Evolutionary conservation across 2,329 filamentous ascomycete species (phyloP), one percentile per base, ranked within the genome.

Genomic region (Aspergillus arachidicola): DNA sequence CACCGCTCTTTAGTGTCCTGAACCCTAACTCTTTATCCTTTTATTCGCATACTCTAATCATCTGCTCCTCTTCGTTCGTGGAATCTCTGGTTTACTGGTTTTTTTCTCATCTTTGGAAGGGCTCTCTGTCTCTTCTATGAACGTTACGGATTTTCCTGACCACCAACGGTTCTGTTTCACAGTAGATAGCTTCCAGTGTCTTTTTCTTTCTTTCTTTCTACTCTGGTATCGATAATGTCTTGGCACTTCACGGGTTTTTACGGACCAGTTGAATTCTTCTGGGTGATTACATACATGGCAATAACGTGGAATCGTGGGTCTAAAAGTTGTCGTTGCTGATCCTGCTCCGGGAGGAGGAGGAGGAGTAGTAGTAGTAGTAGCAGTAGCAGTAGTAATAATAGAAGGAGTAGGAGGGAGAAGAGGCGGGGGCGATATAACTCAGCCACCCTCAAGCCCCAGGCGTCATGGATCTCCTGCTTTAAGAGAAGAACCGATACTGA

Each of bases 221-320:
- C 36, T 59, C 26, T 56, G 16, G 38, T 57, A 38, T 45, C 54
- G 45, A 23, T 55, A 55, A 38, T 41, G 26, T 43, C 23, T 48
- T 51, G 34, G 32, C 14, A 9, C 26, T 38, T 50, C 19, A 26
- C 6, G 19, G 26, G 12, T 6, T 53, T 54, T 54, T 43, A 21
- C 36, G n/a, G 19, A 51, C 41, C 43, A 21, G 36, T 16, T 53
- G 48, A 21, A 38, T 50, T 19, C n/a, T 43, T 53, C 32, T 54
- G 36, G 23, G 14, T 12, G n/a, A 6, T 41, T 41, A 41, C 16
- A n/a, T n/a, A 41, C 16, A 41, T 41, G 38, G 9, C 38, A 41
- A 19, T 41, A 41, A 41, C 9, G 19, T 41, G 38, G 5, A 41
- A 41, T 41, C 6, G 6, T 41, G 38, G 19, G 19, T 41, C 7